Evolutionary conservation across 2,329 filamentous ascomycete genomes (phyloP), one percentile per base, ranked within the genome.

Genomic region (Colletotrichum lupini): DNA sequence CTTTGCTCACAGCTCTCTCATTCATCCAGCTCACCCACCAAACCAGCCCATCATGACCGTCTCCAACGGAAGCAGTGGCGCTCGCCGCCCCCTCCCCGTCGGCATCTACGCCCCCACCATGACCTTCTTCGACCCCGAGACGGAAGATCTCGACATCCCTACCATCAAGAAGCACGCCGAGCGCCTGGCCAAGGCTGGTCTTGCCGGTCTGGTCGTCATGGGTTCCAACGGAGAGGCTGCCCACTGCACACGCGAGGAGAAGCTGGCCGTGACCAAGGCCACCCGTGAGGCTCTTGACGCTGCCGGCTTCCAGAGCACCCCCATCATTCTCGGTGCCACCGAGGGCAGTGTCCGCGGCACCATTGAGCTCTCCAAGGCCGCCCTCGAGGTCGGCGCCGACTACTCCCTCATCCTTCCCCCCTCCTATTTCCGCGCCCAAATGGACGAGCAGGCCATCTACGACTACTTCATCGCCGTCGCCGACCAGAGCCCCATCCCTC

Each of bases 191-290:
- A 87, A 91, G 80, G 93, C 91, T 71, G 95, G 95, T 9, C 90
- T 97, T 12, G 93, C 92, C 60, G 95, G 95, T 46, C 88, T 97
- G 30, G 93, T 97, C 56, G 93, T 92, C 77, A 95, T 97, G 92
- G 95, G 95, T 75, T 97, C 94, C 77, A 97, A 97, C 83, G 95
- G 95, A 74, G 95, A 97, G 85, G 94, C 95, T 28, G 93, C 95
- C 68, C 94, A 97, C 85, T 92, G 95, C 78, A 94, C 92, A 67
- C 90, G 91, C 57, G 90, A 92, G 75, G 95, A 97, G 84, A 95
- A 95, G 82, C 82, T 90, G 60, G 89, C 90, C 37, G 92, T 97
- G 76, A 96, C 93, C 22, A 87, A 87, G 79, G 93, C 94, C 66
- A 96, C 94, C 9, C 91, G 95, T 68, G 92, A 95, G 80, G 94